Percentiles rank a stretch among this genome's conserved stretches.
These are phyloP conservation scores for Boeremia lycopersici DNA, from an alignment of 2,329 filamentous ascomycete genomes.

Conservation along the genomic window DNA sequence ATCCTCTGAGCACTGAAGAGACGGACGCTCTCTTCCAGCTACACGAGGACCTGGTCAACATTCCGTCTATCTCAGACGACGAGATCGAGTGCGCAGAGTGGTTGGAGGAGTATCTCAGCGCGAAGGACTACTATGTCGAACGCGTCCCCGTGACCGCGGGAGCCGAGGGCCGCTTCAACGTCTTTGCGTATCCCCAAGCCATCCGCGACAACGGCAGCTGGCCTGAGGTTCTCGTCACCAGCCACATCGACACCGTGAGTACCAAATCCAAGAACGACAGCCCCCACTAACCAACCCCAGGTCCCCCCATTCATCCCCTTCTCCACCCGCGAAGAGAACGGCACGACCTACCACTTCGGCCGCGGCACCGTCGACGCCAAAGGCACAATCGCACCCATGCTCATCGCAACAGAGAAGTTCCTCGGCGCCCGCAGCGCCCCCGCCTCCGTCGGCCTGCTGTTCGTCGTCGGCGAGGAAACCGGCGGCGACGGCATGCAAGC, in stretches of 20 bases:
- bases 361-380: conserved; percentile 71
- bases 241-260: conserved; percentile 74
- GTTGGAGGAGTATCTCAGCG: conserved; percentile 63
- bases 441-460: conserved; percentile 54
- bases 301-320: conserved; percentile 71
- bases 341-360: conserved; percentile 60
- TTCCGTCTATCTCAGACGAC: conserved; percentile 53
- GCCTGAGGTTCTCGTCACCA: conserved; percentile 69
- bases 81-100: conserved; percentile 72
- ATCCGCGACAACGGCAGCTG: conserved; percentile 44
- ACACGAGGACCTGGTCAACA: conserved; percentile 34
- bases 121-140: conserved; percentile 59
- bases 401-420: conserved; percentile 66
- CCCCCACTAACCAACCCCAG: conserved; percentile 2
- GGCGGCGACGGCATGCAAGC: conserved; percentile 77
- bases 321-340: conserved; percentile 54
- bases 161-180: conserved; percentile 67
- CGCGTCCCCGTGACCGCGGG: conserved; percentile 43
- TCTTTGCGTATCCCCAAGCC: conserved; percentile 66
- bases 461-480: conserved; percentile 80
- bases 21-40: conserved; percentile 31
- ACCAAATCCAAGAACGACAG: no score
- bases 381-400: conserved; percentile 68
- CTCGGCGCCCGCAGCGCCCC: conserved; percentile 51
- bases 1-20: conserved; percentile 22